Evolutionary conservation across 805 yeast genomes (phyloP).

Genomic region (Candida manassasensis): DNA sequence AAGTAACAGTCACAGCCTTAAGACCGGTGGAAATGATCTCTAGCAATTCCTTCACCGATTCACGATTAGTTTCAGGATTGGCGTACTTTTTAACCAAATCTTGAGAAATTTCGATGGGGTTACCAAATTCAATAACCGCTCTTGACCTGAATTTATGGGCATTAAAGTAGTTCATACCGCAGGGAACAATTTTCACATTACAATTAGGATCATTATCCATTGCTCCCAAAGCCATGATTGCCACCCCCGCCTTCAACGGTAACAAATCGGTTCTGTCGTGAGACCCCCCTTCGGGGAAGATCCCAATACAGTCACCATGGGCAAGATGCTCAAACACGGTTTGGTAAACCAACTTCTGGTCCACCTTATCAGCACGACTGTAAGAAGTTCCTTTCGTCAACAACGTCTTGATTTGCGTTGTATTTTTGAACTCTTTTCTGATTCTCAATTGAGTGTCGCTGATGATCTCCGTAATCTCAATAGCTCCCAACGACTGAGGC

Average conservation of each 20-base stretch:
- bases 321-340: conserved; percentile 81
- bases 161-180: conserved; percentile 96
- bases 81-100: conserved; percentile 61
- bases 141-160: conserved; percentile 93
- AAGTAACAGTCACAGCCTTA: conserved; percentile 79
- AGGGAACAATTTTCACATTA: conserved; percentile 85
- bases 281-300: conserved; percentile 98
- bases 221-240: conserved; percentile 96
- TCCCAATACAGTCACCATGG: conserved; percentile 79
- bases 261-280: conserved; percentile 90
- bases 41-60: conserved; percentile 68
- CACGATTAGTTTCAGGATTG: conserved; percentile 61
- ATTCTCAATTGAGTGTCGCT: conserved; percentile 69
- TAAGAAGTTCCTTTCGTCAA: conserved; percentile 51
- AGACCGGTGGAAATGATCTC: conserved; percentile 69
- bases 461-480: conserved; percentile 60
- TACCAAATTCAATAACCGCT: conserved; percentile 92
- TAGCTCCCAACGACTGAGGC: conserved; percentile 73
- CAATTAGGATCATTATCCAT: conserved; percentile 71
- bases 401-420: conserved; percentile 38
- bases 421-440: conserved; percentile 63
- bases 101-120: conserved; percentile 62
- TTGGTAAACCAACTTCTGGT: conserved; percentile 80
- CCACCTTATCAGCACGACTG: conserved; percentile 77
- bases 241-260: conserved; percentile 96